Conservation (phyloP, 257 asterid genomes). For the Fraxinus pennsylvanica region DNA sequence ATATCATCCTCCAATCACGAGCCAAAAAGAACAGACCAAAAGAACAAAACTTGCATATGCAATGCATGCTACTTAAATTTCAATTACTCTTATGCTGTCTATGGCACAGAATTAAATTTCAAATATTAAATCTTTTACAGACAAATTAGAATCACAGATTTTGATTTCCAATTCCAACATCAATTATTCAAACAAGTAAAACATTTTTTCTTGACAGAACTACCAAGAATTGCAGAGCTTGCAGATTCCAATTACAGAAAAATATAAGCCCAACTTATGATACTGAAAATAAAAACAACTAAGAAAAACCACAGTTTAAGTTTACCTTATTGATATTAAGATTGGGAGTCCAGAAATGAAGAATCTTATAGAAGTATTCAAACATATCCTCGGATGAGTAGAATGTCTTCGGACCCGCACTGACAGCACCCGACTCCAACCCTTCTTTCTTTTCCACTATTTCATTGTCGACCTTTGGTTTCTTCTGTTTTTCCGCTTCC, state of each 20-base stretch:
- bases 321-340: conserved; percentile 69
- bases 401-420: conserved; percentile 29
- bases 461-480: conserved; percentile 39
- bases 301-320: background rate
- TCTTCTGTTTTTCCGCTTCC: conserved; percentile 46
- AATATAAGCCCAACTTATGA: background rate
- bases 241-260: background rate
- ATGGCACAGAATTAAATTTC: background rate
- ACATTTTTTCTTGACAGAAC: background rate
- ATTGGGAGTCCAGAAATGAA: conserved; percentile 68
- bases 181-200: background rate
- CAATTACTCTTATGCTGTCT: background rate
- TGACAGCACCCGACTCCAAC: too few relatives aligned
- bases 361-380: conserved; percentile 74
- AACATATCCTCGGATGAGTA: conserved; percentile 62
- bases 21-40: background rate
- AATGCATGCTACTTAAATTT: background rate
- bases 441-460: conserved; percentile 12
- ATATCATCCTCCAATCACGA: background rate
- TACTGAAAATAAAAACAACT: background rate
- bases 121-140: background rate
- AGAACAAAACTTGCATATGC: background rate
- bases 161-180: background rate
- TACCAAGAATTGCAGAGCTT: background rate
- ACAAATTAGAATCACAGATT: background rate